These are phyloP conservation scores for Backusella liffmaniae DNA, from an alignment of 192 early-diverging fungal species.

Conservation along the genomic window DNA sequence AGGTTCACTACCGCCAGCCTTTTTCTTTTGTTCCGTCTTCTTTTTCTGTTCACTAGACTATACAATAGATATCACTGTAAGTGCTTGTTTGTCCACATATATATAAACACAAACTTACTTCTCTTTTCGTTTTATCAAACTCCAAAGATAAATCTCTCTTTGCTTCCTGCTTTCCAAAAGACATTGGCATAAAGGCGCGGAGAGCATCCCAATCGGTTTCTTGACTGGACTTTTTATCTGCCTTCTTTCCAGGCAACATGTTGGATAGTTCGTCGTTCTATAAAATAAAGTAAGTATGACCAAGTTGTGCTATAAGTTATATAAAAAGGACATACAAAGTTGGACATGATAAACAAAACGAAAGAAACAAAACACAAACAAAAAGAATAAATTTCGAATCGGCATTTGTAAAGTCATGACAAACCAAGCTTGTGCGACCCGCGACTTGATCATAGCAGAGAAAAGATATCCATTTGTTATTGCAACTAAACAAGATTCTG, in stretches of 20 bases:
- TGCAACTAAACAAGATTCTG: too few species aligned
- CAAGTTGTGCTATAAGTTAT: background rate
- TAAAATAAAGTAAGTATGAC: background rate
- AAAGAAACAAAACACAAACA: background rate
- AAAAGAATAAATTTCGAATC: background rate
- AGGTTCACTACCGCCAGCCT: background rate
- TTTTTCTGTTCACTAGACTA: background rate
- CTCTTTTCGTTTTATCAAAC: conserved; percentile 39
- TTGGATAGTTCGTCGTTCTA: conserved; percentile 51
- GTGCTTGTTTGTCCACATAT: too few species aligned
- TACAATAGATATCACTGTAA: too few species aligned
- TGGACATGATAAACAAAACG: background rate
- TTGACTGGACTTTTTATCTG: conserved; percentile 32
- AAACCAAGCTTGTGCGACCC: too few species aligned
- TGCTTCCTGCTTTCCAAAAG: conserved; percentile 49
- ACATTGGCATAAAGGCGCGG: conserved; percentile 46
- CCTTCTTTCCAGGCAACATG: conserved; percentile 35
- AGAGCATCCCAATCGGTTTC: conserved; percentile 43
- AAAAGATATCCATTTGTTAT: too few species aligned
- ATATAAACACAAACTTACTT: conserved; percentile 9
- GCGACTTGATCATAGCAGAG: too few species aligned
- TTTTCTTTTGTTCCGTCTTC: background rate
- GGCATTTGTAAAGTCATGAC: background rate
- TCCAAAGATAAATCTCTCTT: conserved; percentile 17
- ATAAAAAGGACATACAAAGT: background rate